Conservation (phyloP, 345 rosid species). For the Lenwebbia sp. region DNA sequence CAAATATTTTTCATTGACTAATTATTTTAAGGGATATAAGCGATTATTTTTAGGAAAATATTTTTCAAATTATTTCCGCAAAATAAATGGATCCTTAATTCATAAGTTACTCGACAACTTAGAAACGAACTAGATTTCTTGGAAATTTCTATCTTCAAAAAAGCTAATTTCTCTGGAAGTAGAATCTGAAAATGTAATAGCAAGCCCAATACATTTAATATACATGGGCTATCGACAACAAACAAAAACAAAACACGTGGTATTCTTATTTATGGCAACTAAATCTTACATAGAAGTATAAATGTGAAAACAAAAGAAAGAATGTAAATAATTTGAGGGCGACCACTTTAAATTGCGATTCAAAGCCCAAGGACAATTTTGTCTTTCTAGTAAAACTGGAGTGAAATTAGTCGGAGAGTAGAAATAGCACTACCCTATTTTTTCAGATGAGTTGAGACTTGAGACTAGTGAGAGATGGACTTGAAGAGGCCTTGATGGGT, state of each 20-base stretch:
- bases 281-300: neutral
- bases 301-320: neutral
- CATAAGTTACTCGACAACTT: neutral
- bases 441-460: neutral
- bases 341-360: neutral
- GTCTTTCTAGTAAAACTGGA: neutral
- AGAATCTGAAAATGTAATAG: neutral
- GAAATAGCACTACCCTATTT: neutral
- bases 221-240: neutral
- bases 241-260: neutral
- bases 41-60: too few relatives aligned
- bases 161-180: neutral
- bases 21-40: too few relatives aligned
- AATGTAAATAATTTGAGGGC: neutral
- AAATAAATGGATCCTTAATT: too few relatives aligned
- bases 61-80: too few relatives aligned
- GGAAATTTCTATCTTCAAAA: neutral
- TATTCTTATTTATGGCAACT: neutral
- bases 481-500: neutral
- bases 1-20: too few relatives aligned
- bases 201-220: neutral
- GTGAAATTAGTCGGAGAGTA: neutral
- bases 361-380: neutral
- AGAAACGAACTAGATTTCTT: neutral
- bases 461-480: neutral